Evolutionary conservation across 164 flowering plant genomes (phyloP), one percentile per base, ranked within the genome.

Genomic region (Macadamia integrifolia): DNA sequence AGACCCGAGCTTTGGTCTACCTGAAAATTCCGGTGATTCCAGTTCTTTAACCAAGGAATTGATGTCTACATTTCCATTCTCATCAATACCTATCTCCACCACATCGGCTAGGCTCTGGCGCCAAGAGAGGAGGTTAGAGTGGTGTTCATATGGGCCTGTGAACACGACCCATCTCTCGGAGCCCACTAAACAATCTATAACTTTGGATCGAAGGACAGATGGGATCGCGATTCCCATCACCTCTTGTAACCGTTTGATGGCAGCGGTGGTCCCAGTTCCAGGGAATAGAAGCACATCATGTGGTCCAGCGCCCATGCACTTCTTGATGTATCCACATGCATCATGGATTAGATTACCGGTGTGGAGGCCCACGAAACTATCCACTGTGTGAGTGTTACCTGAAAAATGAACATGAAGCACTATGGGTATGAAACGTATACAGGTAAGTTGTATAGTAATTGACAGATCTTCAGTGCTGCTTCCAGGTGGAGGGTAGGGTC

Each of bases 101-200:
- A 66, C 75, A 6, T 72, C 69, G 44, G 75, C 70, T 29, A 72
- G 23, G 62, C 75, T 72, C 13, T 72, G 66, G 35, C 63, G 62
- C 75, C 75, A 72, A 3, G 75, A 72, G 29, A 72, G 71, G 9
- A 72, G 61, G 60, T 72, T 72, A 8, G 75, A 72, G 67, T 72
- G 75, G 61, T 72, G 75, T 42, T 72, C 75, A 57, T 58, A 65
- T 7, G 66, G 70, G 9, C 70, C 70, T 2, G 70, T 68, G 57
- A 68, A 68, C 13, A 68, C 64, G n/a, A 68, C 70, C 70, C 70
- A 68, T 52, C 64, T 49, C 32, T 58, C 57, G 7, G 70, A 68
- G 23, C 11, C 42, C 11, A 42, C 6, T 13, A 68, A 42, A 62
- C 70, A 68, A 11, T 49, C 56, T 18, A 68, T 13, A 31, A 68